Base-by-base conservation (phyloP, 1,139 yeast genomes). In the Hyphopichia pseudoburtonii region DNA sequence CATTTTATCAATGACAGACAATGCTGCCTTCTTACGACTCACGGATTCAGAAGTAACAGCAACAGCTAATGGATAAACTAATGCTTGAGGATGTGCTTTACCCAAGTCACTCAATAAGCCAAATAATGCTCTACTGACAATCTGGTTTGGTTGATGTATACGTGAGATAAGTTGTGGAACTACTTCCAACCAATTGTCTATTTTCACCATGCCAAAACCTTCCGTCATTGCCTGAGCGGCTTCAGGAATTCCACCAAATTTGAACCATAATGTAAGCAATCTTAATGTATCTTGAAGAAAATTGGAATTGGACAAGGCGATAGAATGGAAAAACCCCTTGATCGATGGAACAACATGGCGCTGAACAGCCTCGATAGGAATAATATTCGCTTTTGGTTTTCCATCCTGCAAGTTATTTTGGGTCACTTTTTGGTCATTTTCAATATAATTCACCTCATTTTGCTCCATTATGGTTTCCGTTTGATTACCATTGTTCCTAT, bases 151-250 rank as follows among this genome's bases (percentile, higher is more conserved):
- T 56, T 92, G 98, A 56, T 94, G 97, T 47, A 94, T 92, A 43
- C 97, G 86, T 0, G 98, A 89, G 47, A 94, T 92, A 51, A 94
- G 71, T 61, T 94, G 99, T 0, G 99, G 97, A 22, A 92, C 76
- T 17, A 94, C 97, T 53, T 89, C 95, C 24, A 94, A 65, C 98
- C 98, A 94, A 5, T 87, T 87, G 51, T 90, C 97, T 39, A 90
- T 80, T 47, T 84, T 83, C 18, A 92, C 89, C 83, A 89, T 80
- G 44, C 81, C 79, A 54, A 90, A 87, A 0, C 99, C 98, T 52
- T 89, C 96, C 29, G 81, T 75, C 78, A 94, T 84, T 0, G 97
- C 95, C 41, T 78, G 82, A 0, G 96, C 87, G 2, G 96, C 96
- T 44, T 89, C 97, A 1, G 87, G 80, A 33, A 85, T 75, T 22